A percentile compares a stretch with the other conserved stretches of the same genome.
phyloP scores from a whole-genome alignment of 140 eudicot genomes.

The Flaveria floridana region DNA sequence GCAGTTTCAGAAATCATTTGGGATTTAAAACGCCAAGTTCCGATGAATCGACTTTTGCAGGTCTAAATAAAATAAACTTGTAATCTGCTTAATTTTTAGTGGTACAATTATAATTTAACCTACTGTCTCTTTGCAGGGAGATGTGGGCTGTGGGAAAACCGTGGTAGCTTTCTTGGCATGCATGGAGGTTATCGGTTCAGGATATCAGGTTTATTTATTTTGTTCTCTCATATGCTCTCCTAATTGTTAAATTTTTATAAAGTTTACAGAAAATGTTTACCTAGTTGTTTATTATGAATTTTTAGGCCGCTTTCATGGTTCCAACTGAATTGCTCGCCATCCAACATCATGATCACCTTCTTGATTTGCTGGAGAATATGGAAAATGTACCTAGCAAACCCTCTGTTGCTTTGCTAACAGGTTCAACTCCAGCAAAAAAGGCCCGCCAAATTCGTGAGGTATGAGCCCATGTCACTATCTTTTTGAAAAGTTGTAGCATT shows the following conservation, averaged over 20 bases:
- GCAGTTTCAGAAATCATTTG: conserved; percentile 92
- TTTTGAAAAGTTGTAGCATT: conserved; percentile 3
- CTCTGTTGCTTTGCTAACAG: conserved; percentile 80
- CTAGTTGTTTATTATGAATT: conserved; percentile 16
- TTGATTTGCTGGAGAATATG: conserved; percentile 59
- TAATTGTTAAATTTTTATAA: neutral
- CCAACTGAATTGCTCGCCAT: conserved; percentile 96
- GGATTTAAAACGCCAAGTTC: conserved; percentile 89
- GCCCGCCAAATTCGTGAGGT: conserved; percentile 75
- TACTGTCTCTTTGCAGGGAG: conserved; percentile 62
- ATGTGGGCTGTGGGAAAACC: conserved; percentile 99
- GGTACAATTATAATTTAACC: conserved; percentile 2
- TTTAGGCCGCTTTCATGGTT: conserved; percentile 98
- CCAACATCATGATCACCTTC: conserved; percentile 82
- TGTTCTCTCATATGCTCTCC: neutral
- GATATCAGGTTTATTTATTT: conserved; percentile 71
- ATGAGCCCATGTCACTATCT: conserved; percentile 13
- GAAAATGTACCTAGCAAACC: conserved; percentile 57
- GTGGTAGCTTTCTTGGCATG: conserved; percentile 97
- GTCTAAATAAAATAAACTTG: conserved; percentile 32
- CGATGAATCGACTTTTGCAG: conserved; percentile 96
- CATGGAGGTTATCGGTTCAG: conserved; percentile 93
- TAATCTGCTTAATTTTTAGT: neutral
- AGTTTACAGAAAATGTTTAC: neutral
- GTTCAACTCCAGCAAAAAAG: conserved; percentile 81